Base-by-base conservation (phyloP, 192 early-diverging fungal genomes). In the Coemansia sp. region DNA sequence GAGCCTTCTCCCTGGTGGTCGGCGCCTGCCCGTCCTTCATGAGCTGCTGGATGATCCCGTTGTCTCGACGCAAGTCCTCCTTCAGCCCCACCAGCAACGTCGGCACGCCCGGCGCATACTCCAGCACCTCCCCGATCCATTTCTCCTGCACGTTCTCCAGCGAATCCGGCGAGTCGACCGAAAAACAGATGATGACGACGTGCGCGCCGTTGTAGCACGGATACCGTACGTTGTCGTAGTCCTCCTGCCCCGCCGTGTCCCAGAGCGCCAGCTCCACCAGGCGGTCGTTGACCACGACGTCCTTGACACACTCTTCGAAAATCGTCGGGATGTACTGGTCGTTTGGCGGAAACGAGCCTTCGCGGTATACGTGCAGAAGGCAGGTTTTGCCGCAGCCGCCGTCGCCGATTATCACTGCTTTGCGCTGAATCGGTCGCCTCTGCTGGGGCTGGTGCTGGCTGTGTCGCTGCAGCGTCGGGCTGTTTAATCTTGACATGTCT, bases 171-270 rank as follows among this genome's bases (percentile, higher is more conserved):
- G 91, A 89, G 64, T 90, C 92, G 35, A 97, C 85, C 34, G 89
- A 86, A 68, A 93, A 97, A 69, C 91, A 93, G 55, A 98, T 93
- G 56, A 98, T 82, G 63, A 98, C 88, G 48, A 95, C 91, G 77
- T 95, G 86, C 13, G 91, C 89, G 64, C 93, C 94, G 8, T 92
- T 89, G 74, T 96, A 98, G 35, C 91, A 93, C n/a, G 95, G 84
- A 23, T 92, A 90, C 49, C 94, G 88, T 64, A 98, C 82, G 52
- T 91, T 88, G 81, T 96, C 93, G 71, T 95, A 94, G 68, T 98
- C 95, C 83, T 96, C 94, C 62, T 95, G 93, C 48, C 92, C 94
- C 30, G 95, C 93, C 45, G 95, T 97, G 87, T 98, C 96, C 94
- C 94, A 98, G 34, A 97, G 73, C 27, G 91, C 90, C 18, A 98